Evolutionary conservation across 805 yeast genomes (phyloP), one percentile per base, ranked within the genome.

Genomic region (Saturnispora ahearnii): DNA sequence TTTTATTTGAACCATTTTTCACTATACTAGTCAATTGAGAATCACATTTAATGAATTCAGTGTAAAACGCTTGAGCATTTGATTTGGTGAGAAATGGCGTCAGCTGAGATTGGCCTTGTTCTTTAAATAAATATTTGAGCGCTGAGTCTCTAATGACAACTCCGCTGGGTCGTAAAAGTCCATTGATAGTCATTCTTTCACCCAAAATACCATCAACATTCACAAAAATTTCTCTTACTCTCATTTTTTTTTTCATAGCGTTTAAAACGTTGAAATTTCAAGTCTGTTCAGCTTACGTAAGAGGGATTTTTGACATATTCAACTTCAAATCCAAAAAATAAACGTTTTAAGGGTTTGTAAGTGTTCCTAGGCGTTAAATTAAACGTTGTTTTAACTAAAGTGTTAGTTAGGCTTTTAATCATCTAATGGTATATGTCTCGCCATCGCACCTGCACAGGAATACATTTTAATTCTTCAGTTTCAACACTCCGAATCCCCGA

Each of bases 401-500:
- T 18, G 18, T 18, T 18, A 18, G 18, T 18, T 18, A 18, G 18
- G 18, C 18, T 18, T 18, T 18, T 18, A 18, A 2, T 18, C 18
- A 18, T 18, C 18, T 18, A 18, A 18, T 18, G 18, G 18, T 18
- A 18, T 18, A 18, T 18, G 18, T 18, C 18, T 18, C 18, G 18
- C 18, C 18, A 18, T 18, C 18, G 18, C 18, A 18, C 18, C 18
- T 26, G 29, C 9, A 6, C 3, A 26, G 9, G 9, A 26, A 26
- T 26, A 8, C 29, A 2, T 26, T 26, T 6, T 26, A 26, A 18
- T 18, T 26, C 29, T 26, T 26, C 9, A 26, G 9, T 26, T 26
- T 26, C 9, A 26, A 15, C 42, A 38, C 42, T 38, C 45, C 45
- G 36, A 31, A 24, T 47, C 29, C 15, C 50, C 50, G 50, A 42